Evolutionary conservation across 2,329 filamentous ascomycete genomes (phyloP).

Genomic region (Alternaria gaisen): DNA sequence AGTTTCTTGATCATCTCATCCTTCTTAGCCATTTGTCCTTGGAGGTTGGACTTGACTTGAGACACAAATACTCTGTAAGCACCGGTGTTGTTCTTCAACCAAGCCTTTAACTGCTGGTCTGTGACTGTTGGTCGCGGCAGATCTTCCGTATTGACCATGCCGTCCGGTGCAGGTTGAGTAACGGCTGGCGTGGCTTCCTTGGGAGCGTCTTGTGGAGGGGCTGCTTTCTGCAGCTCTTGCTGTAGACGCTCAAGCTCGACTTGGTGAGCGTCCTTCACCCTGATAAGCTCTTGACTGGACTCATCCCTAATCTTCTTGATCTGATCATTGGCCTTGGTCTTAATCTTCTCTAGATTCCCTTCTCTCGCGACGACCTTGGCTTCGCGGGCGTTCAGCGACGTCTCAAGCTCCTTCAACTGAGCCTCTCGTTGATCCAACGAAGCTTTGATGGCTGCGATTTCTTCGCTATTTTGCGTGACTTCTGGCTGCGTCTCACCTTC

Average conservation of each 20-base stretch:
- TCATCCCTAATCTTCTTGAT: conserved; percentile 62
- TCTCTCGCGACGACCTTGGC: conserved; percentile 28
- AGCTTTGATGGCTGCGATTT: conserved; percentile 50
- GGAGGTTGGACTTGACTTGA: conserved; percentile 20
- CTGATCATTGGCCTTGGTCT: conserved; percentile 70
- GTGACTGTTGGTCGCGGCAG: conserved; percentile 20
- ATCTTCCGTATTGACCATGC: conserved; percentile 37
- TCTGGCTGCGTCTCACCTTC: conserved; percentile 33
- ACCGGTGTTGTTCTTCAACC: conserved; percentile 18
- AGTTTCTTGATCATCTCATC: conserved; percentile 12
- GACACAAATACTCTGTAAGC: conserved; percentile 14
- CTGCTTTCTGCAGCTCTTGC: conserved; percentile 11
- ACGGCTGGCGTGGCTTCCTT: conserved; percentile 9
- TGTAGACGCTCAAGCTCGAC: conserved; percentile 48
- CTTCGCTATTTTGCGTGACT: conserved; percentile 59
- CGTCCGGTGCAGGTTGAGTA: conserved; percentile 11
- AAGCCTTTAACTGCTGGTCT: conserved; percentile 18
- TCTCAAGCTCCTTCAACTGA: conserved; percentile 51
- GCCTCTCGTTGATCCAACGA: conserved; percentile 43
- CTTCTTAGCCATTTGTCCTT: conserved; percentile 6
- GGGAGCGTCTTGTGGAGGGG: conserved; percentile 11
- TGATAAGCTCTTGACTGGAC: conserved; percentile 43
- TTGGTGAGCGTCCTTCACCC: conserved; percentile 55
- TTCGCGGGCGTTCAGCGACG: conserved; percentile 53
- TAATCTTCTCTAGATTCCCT: conserved; percentile 35